These are phyloP conservation scores for Leccinum pseudoinsigne DNA, from an alignment of 1,284 basidiomycete genomes.

Conservation along the genomic window DNA sequence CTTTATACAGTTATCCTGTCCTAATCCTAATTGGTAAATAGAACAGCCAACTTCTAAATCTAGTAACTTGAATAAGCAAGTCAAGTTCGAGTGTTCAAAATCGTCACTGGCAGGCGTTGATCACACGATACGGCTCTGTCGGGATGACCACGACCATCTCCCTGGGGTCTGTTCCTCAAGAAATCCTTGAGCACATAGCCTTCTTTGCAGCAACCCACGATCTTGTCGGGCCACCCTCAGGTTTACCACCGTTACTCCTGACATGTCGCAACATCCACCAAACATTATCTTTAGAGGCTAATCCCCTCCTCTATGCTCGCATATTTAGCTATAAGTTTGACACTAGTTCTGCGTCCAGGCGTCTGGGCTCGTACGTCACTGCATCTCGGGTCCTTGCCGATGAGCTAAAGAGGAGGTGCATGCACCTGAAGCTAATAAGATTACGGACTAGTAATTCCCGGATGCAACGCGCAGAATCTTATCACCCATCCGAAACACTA, in stretches of 20 bases:
- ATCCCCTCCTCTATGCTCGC: conserved; percentile 65
- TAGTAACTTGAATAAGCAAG: conserved; percentile 8
- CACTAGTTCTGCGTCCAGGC: conserved; percentile 50
- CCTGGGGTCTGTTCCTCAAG: conserved; percentile 52
- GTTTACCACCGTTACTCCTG: conserved; percentile 52
- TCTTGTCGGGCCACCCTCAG: conserved; percentile 54
- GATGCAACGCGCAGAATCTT: conserved; percentile 28
- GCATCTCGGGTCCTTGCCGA: conserved; percentile 46
- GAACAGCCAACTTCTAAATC: conserved; percentile 1
- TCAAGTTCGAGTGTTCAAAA: too few relatives aligned
- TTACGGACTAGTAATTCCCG: conserved; percentile 37
- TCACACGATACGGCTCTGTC: not conserved
- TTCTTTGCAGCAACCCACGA: conserved; percentile 49
- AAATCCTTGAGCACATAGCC: conserved; percentile 72
- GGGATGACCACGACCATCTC: conserved; percentile 19
- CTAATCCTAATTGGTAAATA: not conserved
- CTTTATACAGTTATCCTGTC: not conserved
- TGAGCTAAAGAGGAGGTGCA: conserved; percentile 60
- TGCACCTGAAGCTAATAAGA: conserved; percentile 53
- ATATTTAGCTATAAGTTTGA: conserved; percentile 76
- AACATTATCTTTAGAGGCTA: conserved; percentile 46
- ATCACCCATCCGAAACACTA: conserved; percentile 30
- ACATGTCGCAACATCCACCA: conserved; percentile 53
- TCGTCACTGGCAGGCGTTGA: not conserved
- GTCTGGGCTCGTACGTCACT: conserved; percentile 46